These are phyloP conservation scores for Effrenium voratum DNA, from an alignment of 73 alveolate species.

Conservation along the genomic window DNA sequence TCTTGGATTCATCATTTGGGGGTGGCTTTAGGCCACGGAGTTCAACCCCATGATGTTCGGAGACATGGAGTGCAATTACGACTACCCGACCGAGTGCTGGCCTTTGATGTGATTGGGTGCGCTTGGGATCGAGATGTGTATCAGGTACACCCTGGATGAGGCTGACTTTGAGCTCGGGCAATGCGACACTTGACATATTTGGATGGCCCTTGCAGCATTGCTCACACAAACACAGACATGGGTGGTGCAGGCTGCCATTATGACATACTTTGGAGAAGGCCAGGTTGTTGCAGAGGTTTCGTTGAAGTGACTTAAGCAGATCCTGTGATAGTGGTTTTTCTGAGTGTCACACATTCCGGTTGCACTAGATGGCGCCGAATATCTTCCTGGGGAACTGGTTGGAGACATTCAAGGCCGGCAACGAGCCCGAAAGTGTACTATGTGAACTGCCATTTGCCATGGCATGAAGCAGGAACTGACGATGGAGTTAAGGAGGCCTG, in stretches of 20 bases:
- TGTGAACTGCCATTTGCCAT: neutral
- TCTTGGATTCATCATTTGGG: neutral
- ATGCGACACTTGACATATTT: no score
- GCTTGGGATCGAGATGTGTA: neutral
- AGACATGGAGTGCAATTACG: neutral
- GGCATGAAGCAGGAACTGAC: neutral
- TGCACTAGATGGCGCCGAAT: no score
- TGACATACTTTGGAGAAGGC: constrained; percentile 77
- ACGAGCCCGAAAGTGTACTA: no score
- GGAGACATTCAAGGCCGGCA: no score
- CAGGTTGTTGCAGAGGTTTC: no score
- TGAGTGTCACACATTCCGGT: no score
- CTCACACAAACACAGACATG: neutral
- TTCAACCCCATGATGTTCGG: constrained; percentile 40
- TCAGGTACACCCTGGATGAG: neutral
- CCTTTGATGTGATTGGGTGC: neutral
- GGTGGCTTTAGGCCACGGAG: constrained; percentile 44
- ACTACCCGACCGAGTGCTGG: neutral
- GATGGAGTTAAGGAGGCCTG: neutral
- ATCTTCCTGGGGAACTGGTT: no score
- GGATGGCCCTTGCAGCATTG: neutral
- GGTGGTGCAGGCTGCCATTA: constrained; percentile 52
- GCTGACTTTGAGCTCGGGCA: neutral
- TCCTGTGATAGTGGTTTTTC: no score
- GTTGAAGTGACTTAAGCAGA: no score